Evolutionary conservation across 495 filamentous ascomycete genomes (phyloP), one percentile per base, ranked within the genome.

Genomic region (Tuber calosporum): DNA sequence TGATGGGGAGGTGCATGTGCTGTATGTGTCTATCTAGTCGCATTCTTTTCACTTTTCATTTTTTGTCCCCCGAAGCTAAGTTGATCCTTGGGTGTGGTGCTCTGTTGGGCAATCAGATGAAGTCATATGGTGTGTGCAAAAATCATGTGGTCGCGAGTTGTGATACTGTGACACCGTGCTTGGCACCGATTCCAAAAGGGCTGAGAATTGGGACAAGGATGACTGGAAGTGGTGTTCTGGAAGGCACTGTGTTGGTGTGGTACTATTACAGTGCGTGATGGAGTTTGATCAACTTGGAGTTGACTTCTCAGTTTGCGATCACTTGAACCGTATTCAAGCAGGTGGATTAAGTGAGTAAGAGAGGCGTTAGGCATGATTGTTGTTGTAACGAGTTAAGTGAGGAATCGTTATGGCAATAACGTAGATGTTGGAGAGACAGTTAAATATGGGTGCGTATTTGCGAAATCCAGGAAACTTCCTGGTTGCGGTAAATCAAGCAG

Each of bases 1-100:
- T 58, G 42, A 38, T 36, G n/a, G 20, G 69, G 43, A 11, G 42
- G 34, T 20, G 53, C 26, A 30, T 62, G 26, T 62, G 34, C 4
- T 34, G 53, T 62, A 13, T 53, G 53, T 13, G 26, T 62, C 26
- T 34, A 15, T 62, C 53, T 62, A 62, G 53, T 34, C 26, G n/a
- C 26, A 1, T 62, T 62, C 48, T 58, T 13, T 62, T 34, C 53
- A 1, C 69, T 66, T 19, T 40, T 53, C 22, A 9, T 71, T 62
- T 40, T 38, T 9, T 72, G 58, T 66, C 70, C 45, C 69, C 43
- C 17, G 7, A 19, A n/a, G 42, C 40, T 73, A 37, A 40, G 36
- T 39, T 58, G 58, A 34, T 74, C 58, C 62, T 42, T 19, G 53
- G 26, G 26, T 62, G 53, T 26, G 53, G 53, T 62, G 53, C 26